Base-by-base conservation (phyloP, 441 rosid species). In the Daphne laureola region DNA sequence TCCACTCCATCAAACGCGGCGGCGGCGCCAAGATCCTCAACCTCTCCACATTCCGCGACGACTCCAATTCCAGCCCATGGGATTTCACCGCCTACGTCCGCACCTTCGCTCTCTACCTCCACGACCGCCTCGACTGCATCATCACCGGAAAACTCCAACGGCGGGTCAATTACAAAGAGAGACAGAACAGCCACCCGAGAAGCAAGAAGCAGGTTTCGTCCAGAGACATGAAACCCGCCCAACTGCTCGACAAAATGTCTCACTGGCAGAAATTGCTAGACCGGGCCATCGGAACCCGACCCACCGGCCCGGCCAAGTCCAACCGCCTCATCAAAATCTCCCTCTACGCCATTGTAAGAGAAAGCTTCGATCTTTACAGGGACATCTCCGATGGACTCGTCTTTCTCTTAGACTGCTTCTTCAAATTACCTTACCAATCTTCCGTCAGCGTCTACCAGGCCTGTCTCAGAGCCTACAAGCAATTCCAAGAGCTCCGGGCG, bases 211-310 rank as follows among this genome's bases (percentile, higher is more conserved):
- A n/a, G n/a, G n/a, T 58, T 7, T 21, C 25, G 4, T 54, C 42
- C 18, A 74, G 71, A 31, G 68, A 81, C 45, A 83, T 87, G 88
- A 87, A 83, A 54, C 96, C 96, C 0, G 61, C 68, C 0, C 58
- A 76, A 73, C 51, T 88, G 62, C 73, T 91, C 13, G 88, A 82
- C 25, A 79, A 67, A 57, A 81, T 91, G 25, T 54, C 73, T 0
- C 66, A 63, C 45, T 88, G 95, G 98, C 98, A 88, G 42, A 76
- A 76, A 36, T 41, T 91, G 69, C 89, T 91, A 0, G 96, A 88
- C 48, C 69, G 87, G 67, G 89, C 84, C 14, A 72, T 88, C 2
- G 79, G 78, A 27, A 72, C 82, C 0, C 67, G 67, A 23, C 98
- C 98, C 0, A 79, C 89, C 0, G 96, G 95, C 3, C 70, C 73